A percentile compares a stretch with the other conserved stretches of the same genome.
Evolutionary conservation across 1,284 basidiomycete species (phyloP).

Genomic region (Xerocomus minutiporus): DNA sequence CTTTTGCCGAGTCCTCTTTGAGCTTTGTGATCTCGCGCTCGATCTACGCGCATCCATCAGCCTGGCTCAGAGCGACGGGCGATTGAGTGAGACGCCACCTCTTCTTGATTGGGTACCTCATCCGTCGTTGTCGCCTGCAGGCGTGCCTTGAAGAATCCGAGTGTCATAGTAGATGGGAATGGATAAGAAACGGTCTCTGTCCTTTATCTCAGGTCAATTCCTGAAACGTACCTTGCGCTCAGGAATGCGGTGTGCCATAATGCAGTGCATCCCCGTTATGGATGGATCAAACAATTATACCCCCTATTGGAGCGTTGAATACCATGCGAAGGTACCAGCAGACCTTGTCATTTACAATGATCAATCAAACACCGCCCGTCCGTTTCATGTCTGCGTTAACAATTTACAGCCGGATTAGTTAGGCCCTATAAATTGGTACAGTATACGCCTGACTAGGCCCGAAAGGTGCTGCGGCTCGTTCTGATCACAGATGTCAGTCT

Average conservation of each 20-base stretch:
- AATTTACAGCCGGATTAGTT: slow-evolving; percentile 43
- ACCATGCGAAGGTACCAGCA: not conserved
- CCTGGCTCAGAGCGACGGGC: not conserved
- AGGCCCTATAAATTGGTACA: slow-evolving; percentile 92
- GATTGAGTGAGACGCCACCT: slow-evolving; percentile 8
- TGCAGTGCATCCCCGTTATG: not conserved
- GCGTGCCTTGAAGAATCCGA: not conserved
- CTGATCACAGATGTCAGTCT: slow-evolving; percentile 38
- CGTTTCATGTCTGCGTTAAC: not conserved
- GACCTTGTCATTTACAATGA: not conserved
- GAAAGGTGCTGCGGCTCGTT: slow-evolving; percentile 88
- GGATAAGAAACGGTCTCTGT: not conserved
- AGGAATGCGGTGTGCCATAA: not conserved
- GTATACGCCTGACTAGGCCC: slow-evolving; percentile 77
- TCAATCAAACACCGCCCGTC: not conserved
- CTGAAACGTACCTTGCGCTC: not conserved
- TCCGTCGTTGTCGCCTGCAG: not conserved
- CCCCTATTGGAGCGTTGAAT: not conserved
- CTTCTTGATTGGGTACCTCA: slow-evolving; percentile 7
- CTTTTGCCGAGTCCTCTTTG: slow-evolving; percentile 17
- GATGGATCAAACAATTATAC: not conserved
- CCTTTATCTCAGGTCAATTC: slow-evolving; percentile 12
- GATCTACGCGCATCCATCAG: slow-evolving; percentile 10
- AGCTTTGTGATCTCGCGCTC: slow-evolving; percentile 22
- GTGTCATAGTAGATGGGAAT: slow-evolving; percentile 6